Base-by-base conservation (phyloP, 306 rosid genomes). In the Acmispon strigosus region DNA sequence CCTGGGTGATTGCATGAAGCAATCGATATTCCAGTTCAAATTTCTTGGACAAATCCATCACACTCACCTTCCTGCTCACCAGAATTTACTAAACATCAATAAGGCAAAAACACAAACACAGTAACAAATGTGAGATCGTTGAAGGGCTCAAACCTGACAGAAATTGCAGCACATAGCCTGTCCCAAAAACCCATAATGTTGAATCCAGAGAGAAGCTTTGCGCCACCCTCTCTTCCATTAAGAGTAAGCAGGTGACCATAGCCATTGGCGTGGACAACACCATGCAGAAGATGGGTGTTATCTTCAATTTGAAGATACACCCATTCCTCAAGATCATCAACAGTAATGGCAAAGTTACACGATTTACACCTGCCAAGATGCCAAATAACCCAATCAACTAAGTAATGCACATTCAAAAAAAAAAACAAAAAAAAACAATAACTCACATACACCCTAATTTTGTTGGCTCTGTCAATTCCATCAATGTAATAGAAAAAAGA, bases 1-100 rank as follows among this genome's bases (percentile, higher is more conserved):
- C 89, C 0, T 78, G 58, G 48, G 84, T 80, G 51, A 89, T 54
- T 27, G 90, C 83, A 75, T 87, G 86, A 67, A 89, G 82, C 73
- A 89, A 27, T 12, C 92, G 83, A 73, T 83, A 85, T 43, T 89
- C 96, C 67, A 82, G 43, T 12, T 90, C 89, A 62, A 81, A 80
- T 61, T 89, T 89, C 74, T 89, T 87, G 0, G 96, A 87, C 59
- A 85, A 80, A 78, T 89, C 96, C 92, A 87, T 89, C 76, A 89
- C 92, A 24, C 89, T 89, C 24, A 89, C 88, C 75, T 84, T 85
- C 82, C 90, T 89, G 83, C 8, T 50, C 37, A 78, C 47, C 19
- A 57, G 1, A n/a, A 13, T 15, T 58, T 6, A 54, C 9, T 53
- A 27, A 59, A 60, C n/a, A 6, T 8, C 17, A 50, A n/a, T 10